These are phyloP conservation scores for Arthrobotrys pseudoclavata DNA, from an alignment of 2,329 filamentous ascomycete species.

Conservation along the genomic window DNA sequence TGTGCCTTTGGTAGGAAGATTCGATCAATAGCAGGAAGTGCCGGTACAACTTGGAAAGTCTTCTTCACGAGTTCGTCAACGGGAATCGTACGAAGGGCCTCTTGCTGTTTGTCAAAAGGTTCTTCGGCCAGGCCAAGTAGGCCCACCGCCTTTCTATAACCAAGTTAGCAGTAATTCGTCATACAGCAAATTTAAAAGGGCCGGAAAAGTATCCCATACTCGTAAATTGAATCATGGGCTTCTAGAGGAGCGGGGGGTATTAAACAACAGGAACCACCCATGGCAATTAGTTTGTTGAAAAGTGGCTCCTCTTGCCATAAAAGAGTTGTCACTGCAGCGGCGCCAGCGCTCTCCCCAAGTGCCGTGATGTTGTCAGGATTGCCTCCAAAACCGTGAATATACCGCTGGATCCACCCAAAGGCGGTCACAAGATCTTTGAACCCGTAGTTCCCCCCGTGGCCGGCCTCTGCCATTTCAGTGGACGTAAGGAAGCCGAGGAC, in stretches of 20 bases:
- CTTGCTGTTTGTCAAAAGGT: slow-evolving; percentile 44
- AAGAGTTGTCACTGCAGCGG: slow-evolving; percentile 52
- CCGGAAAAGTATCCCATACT: slow-evolving; percentile 22
- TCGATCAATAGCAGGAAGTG: slow-evolving; percentile 43
- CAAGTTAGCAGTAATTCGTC: slow-evolving; percentile 5
- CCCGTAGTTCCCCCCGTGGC: slow-evolving; percentile 60
- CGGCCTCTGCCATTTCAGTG: slow-evolving; percentile 37
- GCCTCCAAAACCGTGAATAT: slow-evolving; percentile 65
- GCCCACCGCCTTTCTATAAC: slow-evolving; percentile 46
- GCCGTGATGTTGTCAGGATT: slow-evolving; percentile 65
- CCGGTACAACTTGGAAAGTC: slow-evolving; percentile 48
- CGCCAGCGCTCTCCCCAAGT: slow-evolving; percentile 64
- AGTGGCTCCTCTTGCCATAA: slow-evolving; percentile 55
- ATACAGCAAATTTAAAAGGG: neutral
- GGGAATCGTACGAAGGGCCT: slow-evolving; percentile 32
- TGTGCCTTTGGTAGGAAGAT: slow-evolving; percentile 53
- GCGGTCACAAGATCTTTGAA: slow-evolving; percentile 61
- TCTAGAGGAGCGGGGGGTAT: slow-evolving; percentile 50
- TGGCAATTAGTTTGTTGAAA: slow-evolving; percentile 48
- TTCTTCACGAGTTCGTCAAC: slow-evolving; percentile 39
- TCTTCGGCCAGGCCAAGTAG: slow-evolving; percentile 32
- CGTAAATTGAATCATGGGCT: slow-evolving; percentile 49
- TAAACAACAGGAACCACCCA: slow-evolving; percentile 53
- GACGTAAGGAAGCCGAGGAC: slow-evolving; percentile 47
- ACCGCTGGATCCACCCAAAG: slow-evolving; percentile 61